phyloP scores from a whole-genome alignment of 352 stramenopile species.

The Phytophthora macrochlamydospora region DNA sequence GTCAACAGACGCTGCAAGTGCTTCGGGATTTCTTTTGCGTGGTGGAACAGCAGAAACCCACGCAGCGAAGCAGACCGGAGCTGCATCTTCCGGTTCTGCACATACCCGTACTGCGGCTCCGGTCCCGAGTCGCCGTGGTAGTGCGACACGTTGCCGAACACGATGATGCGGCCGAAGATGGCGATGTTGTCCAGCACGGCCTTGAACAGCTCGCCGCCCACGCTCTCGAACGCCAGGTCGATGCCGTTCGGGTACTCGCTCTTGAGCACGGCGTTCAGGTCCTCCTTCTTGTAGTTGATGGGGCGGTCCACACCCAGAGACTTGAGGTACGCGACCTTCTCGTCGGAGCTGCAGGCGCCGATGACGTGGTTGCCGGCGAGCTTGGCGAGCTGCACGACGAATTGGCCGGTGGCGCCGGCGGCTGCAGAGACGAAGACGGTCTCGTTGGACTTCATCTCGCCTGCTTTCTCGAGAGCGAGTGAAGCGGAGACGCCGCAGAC shows the following conservation, averaged over 20 bases:
- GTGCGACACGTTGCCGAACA: slow-evolving; percentile 59
- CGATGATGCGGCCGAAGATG: slow-evolving; percentile 57
- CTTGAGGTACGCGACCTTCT: slow-evolving; percentile 74
- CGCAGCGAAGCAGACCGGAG: slow-evolving; percentile 43
- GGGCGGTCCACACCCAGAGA: slow-evolving; percentile 54
- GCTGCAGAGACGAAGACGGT: slow-evolving; percentile 45
- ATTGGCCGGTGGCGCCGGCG: slow-evolving; percentile 73
- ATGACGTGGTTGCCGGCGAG: slow-evolving; percentile 64
- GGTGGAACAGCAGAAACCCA: slow-evolving; percentile 48
- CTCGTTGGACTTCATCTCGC: slow-evolving; percentile 50
- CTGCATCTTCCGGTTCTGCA: slow-evolving; percentile 42
- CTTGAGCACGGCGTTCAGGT: slow-evolving; percentile 40
- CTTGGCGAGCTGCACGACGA: slow-evolving; percentile 82
- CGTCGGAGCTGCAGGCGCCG: slow-evolving; percentile 64
- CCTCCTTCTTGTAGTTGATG: slow-evolving; percentile 76
- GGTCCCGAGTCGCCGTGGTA: slow-evolving; percentile 40
- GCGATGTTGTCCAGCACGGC: slow-evolving; percentile 58
- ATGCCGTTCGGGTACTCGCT: slow-evolving; percentile 46
- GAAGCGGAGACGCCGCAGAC: slow-evolving; percentile 51
- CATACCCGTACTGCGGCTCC: slow-evolving; percentile 32
- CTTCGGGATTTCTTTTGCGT: slow-evolving; percentile 36
- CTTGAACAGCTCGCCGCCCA: slow-evolving; percentile 42
- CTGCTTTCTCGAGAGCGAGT: slow-evolving; percentile 53
- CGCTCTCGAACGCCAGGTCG: slow-evolving; percentile 43
- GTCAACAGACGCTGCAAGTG: slow-evolving; percentile 43